phyloP scores from a whole-genome alignment of 768 basidiomycete species.

The Lyophyllum atratum region DNA sequence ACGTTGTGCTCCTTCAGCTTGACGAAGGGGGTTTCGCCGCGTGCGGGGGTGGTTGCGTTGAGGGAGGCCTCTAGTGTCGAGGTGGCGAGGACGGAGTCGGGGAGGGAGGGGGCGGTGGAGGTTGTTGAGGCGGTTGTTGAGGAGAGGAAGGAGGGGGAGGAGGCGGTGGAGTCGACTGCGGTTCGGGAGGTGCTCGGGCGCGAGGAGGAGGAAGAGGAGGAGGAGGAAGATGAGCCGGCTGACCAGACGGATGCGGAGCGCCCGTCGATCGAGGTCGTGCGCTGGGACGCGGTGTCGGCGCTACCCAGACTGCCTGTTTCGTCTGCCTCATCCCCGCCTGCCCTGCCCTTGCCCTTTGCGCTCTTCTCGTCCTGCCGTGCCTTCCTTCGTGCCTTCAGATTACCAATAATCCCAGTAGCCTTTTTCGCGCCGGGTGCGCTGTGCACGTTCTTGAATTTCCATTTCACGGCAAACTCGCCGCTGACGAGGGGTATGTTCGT shows the following conservation, averaged over 20 bases:
- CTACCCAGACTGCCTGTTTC: slow-evolving; percentile 12
- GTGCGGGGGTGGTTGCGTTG: slow-evolving; percentile 37
- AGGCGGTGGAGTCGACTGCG: neutral
- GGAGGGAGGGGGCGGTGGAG: slow-evolving; percentile 11
- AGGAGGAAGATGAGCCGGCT: slow-evolving; percentile 13
- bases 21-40: slow-evolving; percentile 62
- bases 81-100: slow-evolving; percentile 4
- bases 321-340: slow-evolving; percentile 14
- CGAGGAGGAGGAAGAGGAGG: slow-evolving; percentile 16
- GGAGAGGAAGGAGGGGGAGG: slow-evolving; percentile 9
- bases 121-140: slow-evolving; percentile 9
- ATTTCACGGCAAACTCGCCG: slow-evolving; percentile 69
- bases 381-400: slow-evolving; percentile 29
- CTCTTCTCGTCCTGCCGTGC: slow-evolving; percentile 19
- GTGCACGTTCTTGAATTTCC: slow-evolving; percentile 68
- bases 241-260: slow-evolving; percentile 14
- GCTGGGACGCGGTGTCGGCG: slow-evolving; percentile 5
- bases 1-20: slow-evolving; percentile 67
- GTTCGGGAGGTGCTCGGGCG: slow-evolving; percentile 10
- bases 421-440: slow-evolving; percentile 33
- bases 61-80: slow-evolving; percentile 6
- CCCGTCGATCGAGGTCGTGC: slow-evolving; percentile 10
- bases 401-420: slow-evolving; percentile 19
- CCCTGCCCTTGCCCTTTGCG: slow-evolving; percentile 14
- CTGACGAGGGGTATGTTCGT: slow-evolving; percentile 70